Base-by-base conservation (phyloP, 805 yeast species). In the Suhomyces sp. region DNA sequence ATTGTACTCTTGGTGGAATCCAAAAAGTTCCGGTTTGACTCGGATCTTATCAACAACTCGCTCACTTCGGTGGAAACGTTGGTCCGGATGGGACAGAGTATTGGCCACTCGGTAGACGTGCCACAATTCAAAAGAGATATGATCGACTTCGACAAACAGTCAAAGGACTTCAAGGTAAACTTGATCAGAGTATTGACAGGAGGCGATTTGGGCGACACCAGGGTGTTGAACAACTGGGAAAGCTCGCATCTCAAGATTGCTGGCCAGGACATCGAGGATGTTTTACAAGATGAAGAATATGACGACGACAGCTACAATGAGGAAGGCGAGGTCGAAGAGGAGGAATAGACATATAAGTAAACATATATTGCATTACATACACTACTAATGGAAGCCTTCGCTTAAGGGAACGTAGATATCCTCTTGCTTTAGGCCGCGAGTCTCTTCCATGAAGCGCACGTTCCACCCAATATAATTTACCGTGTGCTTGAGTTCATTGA, bases 51-150 rank as follows among this genome's bases (percentile, higher is more conserved):
- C 6, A 69, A 77, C 27, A 94, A 92, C 65, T 88, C 97, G 0
- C 67, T 66, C 27, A 80, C 80, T 22, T 78, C 85, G 19, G 77
- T 90, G 13, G 99, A 93, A 66, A 92, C 98, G 0, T 74, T 92
- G 52, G 85, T 92, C 0, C 73, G 88, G 50, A 96, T 92, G 1
- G 98, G 98, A 0, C 93, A 90, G 87, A 87, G 96, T 40, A 80
- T 93, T 38, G 98, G 97, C 0, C 97, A 92, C 67, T 58, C 78
- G 0, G 80, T 80, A 0, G 78, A 72, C 10, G 70, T 69, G 0
- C 60, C 68, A 2, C 91, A 86, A 58, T 75, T 67, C 58, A 69
- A 72, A 49, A 73, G 90, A 60, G 70, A 72, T 45, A 77, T 72
- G 49, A 64, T 76, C 22, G 78, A 73, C 29, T 77, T 83, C 50